Evolutionary conservation across 2,329 filamentous ascomycete species (phyloP).

Genomic region (Orbilia ellipsospora): DNA sequence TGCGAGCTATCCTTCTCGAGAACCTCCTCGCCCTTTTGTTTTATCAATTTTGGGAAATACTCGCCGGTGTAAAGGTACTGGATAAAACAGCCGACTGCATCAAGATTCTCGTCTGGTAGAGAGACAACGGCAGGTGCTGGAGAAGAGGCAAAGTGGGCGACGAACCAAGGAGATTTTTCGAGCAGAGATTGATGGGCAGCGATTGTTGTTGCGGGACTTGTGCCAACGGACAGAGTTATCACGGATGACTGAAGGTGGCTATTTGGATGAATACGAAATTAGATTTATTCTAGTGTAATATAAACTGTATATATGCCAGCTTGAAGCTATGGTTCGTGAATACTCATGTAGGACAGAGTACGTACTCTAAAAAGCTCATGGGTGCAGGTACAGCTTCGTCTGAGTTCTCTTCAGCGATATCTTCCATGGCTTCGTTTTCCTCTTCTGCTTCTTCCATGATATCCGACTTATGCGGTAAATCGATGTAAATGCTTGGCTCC

Average conservation of each 20-base stretch:
- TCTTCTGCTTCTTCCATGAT: constrained; percentile 47
- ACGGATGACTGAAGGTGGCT: constrained; percentile 76
- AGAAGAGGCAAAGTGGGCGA: constrained; percentile 69
- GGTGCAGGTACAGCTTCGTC: constrained; percentile 39
- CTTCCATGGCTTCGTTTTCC: constrained; percentile 48
- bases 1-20: constrained; percentile 75
- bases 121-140: constrained; percentile 76
- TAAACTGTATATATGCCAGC: too few relatives aligned
- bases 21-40: constrained; percentile 71
- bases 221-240: constrained; percentile 74
- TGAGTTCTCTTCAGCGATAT: constrained; percentile 32
- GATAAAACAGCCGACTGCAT: constrained; percentile 81
- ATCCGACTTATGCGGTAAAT: constrained; percentile 46
- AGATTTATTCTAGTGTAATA: background rate
- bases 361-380: constrained; percentile 50
- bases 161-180: constrained; percentile 77
- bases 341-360: background rate
- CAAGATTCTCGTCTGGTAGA: constrained; percentile 74
- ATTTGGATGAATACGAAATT: constrained; percentile 62
- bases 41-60: constrained; percentile 77
- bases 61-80: constrained; percentile 87
- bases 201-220: constrained; percentile 71
- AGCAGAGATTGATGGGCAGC: constrained; percentile 84
- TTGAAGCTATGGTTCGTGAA: background rate
- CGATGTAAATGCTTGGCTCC: constrained; percentile 46